A percentile compares a stretch with the other conserved stretches of the same genome.
phyloP scores from a whole-genome alignment of 2,329 filamentous ascomycete genomes.

The Exophiala mesophila region DNA sequence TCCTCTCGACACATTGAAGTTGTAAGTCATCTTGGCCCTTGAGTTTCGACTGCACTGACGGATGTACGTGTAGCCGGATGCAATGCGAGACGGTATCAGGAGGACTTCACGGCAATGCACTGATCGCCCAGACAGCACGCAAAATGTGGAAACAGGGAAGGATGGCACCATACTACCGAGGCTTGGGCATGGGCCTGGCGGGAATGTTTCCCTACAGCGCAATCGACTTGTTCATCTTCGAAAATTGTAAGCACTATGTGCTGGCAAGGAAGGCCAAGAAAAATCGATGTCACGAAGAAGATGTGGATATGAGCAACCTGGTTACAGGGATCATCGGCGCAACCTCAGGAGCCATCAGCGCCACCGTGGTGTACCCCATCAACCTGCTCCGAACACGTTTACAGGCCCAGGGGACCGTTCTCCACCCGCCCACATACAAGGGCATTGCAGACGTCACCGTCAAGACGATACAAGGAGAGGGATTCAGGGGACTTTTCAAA shows the following conservation, averaged over 20 bases:
- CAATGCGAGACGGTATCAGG: slow-evolving; percentile 91
- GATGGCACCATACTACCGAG: slow-evolving; percentile 75
- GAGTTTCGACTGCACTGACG: slow-evolving; percentile 6
- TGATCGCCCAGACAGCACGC: slow-evolving; percentile 74
- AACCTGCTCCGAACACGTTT: slow-evolving; percentile 88
- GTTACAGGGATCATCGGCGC: slow-evolving; percentile 85
- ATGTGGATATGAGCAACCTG: slow-evolving; percentile 73
- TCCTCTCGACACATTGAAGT: slow-evolving; percentile 67
- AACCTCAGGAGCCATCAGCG: slow-evolving; percentile 84
- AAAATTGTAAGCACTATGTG: slow-evolving; percentile 77
- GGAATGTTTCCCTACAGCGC: slow-evolving; percentile 98
- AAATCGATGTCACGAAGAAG: slow-evolving; percentile 72
- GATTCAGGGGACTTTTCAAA: slow-evolving; percentile 82
- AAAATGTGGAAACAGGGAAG: slow-evolving; percentile 82
- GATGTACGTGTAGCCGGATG: too few relatives aligned
- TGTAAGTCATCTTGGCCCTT: slow-evolving; percentile 42
- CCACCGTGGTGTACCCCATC: slow-evolving; percentile 88
- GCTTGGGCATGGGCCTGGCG: slow-evolving; percentile 84
- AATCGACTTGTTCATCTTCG: slow-evolving; percentile 93
- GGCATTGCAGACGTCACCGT: slow-evolving; percentile 84
- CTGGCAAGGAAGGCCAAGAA: slow-evolving; percentile 64
- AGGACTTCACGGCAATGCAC: slow-evolving; percentile 73
- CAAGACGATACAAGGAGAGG: slow-evolving; percentile 79
- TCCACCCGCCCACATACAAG: slow-evolving; percentile 84
- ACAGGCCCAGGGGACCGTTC: slow-evolving; percentile 89